These are phyloP conservation scores for Aspergillus vadensis DNA, from an alignment of 2,329 filamentous ascomycete species.

Conservation along the genomic window DNA sequence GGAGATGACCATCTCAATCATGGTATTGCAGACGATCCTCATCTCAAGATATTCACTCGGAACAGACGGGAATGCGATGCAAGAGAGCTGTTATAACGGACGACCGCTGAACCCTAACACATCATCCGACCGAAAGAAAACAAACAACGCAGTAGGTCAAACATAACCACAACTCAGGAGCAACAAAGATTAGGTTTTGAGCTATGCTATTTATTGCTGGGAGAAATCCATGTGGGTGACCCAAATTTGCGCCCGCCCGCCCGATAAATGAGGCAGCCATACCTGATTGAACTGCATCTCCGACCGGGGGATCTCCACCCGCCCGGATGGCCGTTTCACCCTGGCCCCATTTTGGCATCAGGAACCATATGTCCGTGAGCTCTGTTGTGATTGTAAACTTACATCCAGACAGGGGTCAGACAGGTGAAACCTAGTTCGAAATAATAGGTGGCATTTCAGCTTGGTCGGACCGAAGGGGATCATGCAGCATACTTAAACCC, in stretches of 20 bases:
- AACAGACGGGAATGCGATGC: neutral
- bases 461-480: neutral
- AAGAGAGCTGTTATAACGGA: neutral
- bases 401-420: neutral
- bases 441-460: neutral
- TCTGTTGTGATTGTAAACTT: neutral
- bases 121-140: neutral
- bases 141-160: neutral
- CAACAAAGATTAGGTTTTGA: neutral
- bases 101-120: neutral
- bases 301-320: neutral
- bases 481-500: neutral
- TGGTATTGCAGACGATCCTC: neutral
- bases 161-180: neutral
- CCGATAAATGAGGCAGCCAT: neutral
- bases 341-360: neutral
- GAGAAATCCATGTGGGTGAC: neutral
- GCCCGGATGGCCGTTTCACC: neutral
- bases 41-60: neutral
- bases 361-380: neutral
- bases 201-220: neutral
- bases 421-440: neutral
- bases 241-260: neutral
- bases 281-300: neutral
- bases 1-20: neutral